phyloP scores from a whole-genome alignment of 768 basidiomycete genomes.

The Lactifluus hygrophoroides region DNA sequence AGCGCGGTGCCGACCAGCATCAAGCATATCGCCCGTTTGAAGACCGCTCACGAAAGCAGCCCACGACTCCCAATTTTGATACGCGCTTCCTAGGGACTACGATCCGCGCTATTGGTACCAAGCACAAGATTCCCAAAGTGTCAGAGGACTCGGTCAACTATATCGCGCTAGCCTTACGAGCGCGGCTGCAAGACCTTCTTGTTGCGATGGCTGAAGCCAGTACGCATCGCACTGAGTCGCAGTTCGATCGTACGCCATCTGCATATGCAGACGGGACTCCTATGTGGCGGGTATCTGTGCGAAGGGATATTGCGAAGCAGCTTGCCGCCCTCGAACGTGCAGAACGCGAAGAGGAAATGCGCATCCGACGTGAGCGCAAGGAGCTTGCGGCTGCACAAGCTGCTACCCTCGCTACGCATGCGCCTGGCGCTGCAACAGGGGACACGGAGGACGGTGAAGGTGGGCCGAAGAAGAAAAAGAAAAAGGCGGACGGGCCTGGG shows the following conservation, averaged over 20 bases:
- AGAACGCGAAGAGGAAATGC: conserved; percentile 79
- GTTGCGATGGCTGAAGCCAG: conserved; percentile 60
- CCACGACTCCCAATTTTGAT: conserved; percentile 60
- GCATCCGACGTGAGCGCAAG: conserved; percentile 65
- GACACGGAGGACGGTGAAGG: conserved; percentile 40
- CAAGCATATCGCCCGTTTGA: conserved; percentile 58
- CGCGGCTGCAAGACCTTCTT: conserved; percentile 62
- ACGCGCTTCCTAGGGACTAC: conserved; percentile 52
- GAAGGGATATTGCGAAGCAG: conserved; percentile 75
- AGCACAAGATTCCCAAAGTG: conserved; percentile 59
- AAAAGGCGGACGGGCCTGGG: conserved; percentile 77
- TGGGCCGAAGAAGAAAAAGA: conserved; percentile 63
- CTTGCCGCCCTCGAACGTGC: conserved; percentile 63
- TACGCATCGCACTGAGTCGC: conserved; percentile 60
- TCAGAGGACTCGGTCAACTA: conserved; percentile 71
- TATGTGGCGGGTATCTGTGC: conserved; percentile 76
- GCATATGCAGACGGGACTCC: conserved; percentile 58
- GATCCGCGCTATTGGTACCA: conserved; percentile 57
- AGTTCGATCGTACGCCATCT: conserved; percentile 59
- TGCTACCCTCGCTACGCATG: conserved; percentile 56
- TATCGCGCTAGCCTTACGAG: conserved; percentile 68
- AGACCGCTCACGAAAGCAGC: conserved; percentile 75
- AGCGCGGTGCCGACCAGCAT: conserved; percentile 54
- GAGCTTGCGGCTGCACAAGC: conserved; percentile 67
- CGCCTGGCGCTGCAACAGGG: conserved; percentile 47